Percentiles rank a stretch among this genome's conserved stretches.
These are phyloP conservation scores for Penicillium digitatum DNA, from an alignment of 2,329 filamentous ascomycete genomes.

Conservation along the genomic window DNA sequence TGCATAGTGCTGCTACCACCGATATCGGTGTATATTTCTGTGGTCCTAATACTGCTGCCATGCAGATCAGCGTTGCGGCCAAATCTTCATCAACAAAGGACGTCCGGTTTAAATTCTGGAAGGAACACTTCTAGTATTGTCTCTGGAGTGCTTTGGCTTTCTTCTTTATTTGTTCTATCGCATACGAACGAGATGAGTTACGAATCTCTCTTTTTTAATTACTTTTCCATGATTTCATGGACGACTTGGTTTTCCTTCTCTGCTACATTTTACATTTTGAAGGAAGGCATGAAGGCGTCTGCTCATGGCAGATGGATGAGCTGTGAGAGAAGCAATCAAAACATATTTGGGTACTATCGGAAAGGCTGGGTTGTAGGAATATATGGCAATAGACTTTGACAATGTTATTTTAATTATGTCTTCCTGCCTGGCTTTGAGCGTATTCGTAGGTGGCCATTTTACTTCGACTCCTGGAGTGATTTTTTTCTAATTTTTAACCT, in stretches of 20 bases:
- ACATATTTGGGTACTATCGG: background rate
- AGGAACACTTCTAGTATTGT: slow-evolving; percentile 66
- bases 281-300: background rate
- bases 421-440: background rate
- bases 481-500: no score
- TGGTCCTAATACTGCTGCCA: slow-evolving; percentile 74
- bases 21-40: slow-evolving; percentile 98
- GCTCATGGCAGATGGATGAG: background rate
- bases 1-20: slow-evolving; percentile 71
- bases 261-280: slow-evolving; percentile 1
- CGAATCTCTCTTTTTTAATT: slow-evolving; percentile 16
- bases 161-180: background rate
- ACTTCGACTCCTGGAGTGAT: no score
- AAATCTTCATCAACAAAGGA: slow-evolving; percentile 68
- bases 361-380: background rate
- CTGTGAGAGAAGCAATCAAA: background rate
- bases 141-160: background rate
- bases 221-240: slow-evolving; percentile 1
- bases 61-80: slow-evolving; percentile 79
- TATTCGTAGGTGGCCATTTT: background rate
- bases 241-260: background rate
- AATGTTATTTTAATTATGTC: background rate
- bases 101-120: slow-evolving; percentile 97
- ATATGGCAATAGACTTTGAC: background rate
- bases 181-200: slow-evolving; percentile 23